Base-by-base conservation (phyloP, 768 basidiomycete species). In the Leccinum obscurum region DNA sequence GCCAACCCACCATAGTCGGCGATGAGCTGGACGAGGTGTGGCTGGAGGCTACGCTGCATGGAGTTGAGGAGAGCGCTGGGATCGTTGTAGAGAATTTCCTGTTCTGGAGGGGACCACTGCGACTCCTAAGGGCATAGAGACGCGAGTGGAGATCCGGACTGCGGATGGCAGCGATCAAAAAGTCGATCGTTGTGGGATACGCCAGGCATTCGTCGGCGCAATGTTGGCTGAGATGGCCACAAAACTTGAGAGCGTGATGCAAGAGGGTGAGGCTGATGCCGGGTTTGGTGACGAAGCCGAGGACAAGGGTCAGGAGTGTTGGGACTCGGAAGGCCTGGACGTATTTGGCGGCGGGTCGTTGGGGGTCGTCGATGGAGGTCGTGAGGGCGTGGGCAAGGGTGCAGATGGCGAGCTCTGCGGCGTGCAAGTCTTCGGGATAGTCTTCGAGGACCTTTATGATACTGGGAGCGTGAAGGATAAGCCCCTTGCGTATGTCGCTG, bases 131-230 rank as follows among this genome's bases (percentile, higher is more conserved):
- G 14, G 81, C 85, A 1, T 71, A 71, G 66, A 78, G 81, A 5
- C 85, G 82, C 5, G 72, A 77, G 34, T 78, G 75, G 72, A 86
- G 80, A 67, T 87, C 85, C 34, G 75, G 74, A 70, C 82, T 82
- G 48, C 85, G 80, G 34, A 87, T 70, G 26, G 80, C 80, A 0
- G 85, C 82, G 20, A 86, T 80, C 15, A 89, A 75, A 55, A 85
- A 79, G n/a, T 77, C 75, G 15, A 81, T 70, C 55, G 81, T 72
- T 2, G 77, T 68, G 1, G 81, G 80, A 32, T 78, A 77, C 0
- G 74, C 73, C 57, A 79, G 73, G 69, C 78, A 83, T 0, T 81
- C 77, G 26, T 76, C 68, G 17, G 79, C 66, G 52, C 77, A 82
- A 60, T 85, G 77, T 17, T 80, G 67, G 0, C 80, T 78, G 22